phyloP scores from a whole-genome alignment of 2,329 filamentous ascomycete species.

The Decorospora gaudefroyi region DNA sequence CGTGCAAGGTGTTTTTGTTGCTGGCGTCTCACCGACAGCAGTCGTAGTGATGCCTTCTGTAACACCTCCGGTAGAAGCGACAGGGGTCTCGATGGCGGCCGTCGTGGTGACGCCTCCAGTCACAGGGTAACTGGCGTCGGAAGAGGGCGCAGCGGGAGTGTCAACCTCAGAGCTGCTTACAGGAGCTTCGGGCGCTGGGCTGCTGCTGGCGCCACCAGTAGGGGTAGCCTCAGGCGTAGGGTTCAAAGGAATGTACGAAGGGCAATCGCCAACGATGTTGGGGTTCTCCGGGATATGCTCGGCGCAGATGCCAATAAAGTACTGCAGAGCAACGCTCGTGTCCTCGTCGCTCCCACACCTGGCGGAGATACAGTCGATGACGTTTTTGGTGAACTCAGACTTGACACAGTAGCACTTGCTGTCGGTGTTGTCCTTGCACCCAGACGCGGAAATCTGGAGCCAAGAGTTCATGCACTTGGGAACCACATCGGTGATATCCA shows the following conservation, averaged over 20 bases:
- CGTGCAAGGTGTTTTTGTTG: slow-evolving; percentile 33
- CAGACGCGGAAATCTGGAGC: slow-evolving; percentile 65
- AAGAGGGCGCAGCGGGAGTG: slow-evolving; percentile 3
- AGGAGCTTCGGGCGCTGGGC: slow-evolving; percentile 14
- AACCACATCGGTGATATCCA: slow-evolving; percentile 67
- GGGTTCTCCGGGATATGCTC: slow-evolving; percentile 75
- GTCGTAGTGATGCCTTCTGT: too few relatives aligned
- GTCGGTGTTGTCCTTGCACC: slow-evolving; percentile 83
- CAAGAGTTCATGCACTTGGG: slow-evolving; percentile 93
- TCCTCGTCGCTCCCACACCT: slow-evolving; percentile 68
- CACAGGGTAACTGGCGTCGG: too few relatives aligned
- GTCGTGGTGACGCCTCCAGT: too few relatives aligned
- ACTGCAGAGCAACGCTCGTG: slow-evolving; percentile 72
- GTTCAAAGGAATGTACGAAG: slow-evolving; percentile 58
- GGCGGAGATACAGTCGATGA: slow-evolving; percentile 80
- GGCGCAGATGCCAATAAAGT: slow-evolving; percentile 91
- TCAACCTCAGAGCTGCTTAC: slow-evolving; percentile 17
- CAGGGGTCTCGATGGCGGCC: slow-evolving; percentile 7
- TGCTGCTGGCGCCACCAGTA: slow-evolving; percentile 3
- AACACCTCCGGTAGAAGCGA: slow-evolving; percentile 13
- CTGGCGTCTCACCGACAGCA: slow-evolving; percentile 10
- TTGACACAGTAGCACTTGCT: slow-evolving; percentile 84
- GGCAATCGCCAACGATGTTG: slow-evolving; percentile 77
- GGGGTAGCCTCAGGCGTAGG: slow-evolving; percentile 29
- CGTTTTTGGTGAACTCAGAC: slow-evolving; percentile 72